A percentile compares a stretch with the other conserved stretches of the same genome.
Conservation (phyloP, 2,329 filamentous ascomycete genomes). For the Gliomastix tumulicola region DNA sequence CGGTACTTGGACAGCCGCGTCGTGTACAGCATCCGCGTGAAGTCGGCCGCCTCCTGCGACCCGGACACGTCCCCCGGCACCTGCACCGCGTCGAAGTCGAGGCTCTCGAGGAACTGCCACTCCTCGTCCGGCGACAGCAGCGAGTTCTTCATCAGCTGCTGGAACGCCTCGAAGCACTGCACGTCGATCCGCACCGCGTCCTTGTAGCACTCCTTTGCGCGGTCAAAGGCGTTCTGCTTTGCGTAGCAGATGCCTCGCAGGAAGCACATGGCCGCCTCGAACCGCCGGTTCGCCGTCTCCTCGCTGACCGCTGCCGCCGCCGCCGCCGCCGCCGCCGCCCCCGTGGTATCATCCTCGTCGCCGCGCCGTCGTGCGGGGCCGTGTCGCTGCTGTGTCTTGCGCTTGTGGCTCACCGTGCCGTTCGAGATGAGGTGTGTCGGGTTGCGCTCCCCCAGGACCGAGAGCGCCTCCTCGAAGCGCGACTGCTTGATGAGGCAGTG, state of each 20-base stretch:
- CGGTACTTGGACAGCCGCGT: slow-evolving; percentile 94
- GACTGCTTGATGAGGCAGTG: slow-evolving; percentile 92
- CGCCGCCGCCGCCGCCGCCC: slow-evolving; percentile 49
- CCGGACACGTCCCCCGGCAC: slow-evolving; percentile 58
- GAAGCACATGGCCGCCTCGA: slow-evolving; percentile 97
- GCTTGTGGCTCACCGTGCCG: slow-evolving; percentile 25
- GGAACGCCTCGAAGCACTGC: slow-evolving; percentile 96
- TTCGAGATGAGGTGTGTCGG: slow-evolving; percentile 79
- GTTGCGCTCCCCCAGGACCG: slow-evolving; percentile 83
- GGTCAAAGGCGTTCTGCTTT: slow-evolving; percentile 94
- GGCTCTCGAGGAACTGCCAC: slow-evolving; percentile 78
- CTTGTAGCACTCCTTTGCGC: slow-evolving; percentile 97
- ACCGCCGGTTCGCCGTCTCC: slow-evolving; percentile 69
- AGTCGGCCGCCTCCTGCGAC: slow-evolving; percentile 83
- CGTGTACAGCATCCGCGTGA: slow-evolving; percentile 93
- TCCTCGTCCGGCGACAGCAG: slow-evolving; percentile 86
- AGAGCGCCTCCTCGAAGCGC: slow-evolving; percentile 82
- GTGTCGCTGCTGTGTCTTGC: slow-evolving; percentile 26
- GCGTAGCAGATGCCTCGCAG: slow-evolving; percentile 89
- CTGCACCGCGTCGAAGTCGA: slow-evolving; percentile 81
- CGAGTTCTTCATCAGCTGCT: slow-evolving; percentile 95
- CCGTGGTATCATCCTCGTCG: slow-evolving; percentile 51
- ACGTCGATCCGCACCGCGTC: slow-evolving; percentile 95
- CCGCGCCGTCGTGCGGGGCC: slow-evolving; percentile 19
- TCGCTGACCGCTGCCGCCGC: slow-evolving; percentile 20